phyloP scores from a whole-genome alignment of 345 rosid species.

The Brassica napus region DNA sequence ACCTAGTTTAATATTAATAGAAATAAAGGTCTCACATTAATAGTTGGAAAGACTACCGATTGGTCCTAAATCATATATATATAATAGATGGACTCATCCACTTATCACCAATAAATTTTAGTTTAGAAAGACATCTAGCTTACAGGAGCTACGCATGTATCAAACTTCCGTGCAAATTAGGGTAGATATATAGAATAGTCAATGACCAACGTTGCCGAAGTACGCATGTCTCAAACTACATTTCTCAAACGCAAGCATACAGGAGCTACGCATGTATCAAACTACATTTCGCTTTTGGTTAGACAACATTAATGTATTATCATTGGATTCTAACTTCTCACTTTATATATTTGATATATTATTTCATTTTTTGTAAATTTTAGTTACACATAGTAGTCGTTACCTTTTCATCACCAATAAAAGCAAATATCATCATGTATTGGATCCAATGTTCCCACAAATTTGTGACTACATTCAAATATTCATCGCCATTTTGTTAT shows the following conservation, averaged over 20 bases:
- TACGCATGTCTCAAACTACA: slow-evolving; percentile 11
- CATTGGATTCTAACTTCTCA: slow-evolving; percentile 25
- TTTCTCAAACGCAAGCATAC: not conserved
- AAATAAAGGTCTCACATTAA: too few relatives aligned
- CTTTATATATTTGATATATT: not conserved
- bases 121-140: too few relatives aligned
- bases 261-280: slow-evolving; percentile 8
- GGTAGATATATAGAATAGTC: not conserved
- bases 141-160: too few relatives aligned
- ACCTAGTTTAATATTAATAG: too few relatives aligned
- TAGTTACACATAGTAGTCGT: not conserved
- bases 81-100: too few relatives aligned
- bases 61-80: too few relatives aligned
- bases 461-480: slow-evolving; percentile 24
- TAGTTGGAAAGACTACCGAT: too few relatives aligned
- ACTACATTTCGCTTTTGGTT: slow-evolving; percentile 16
- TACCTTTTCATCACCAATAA: slow-evolving; percentile 18
- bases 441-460: slow-evolving; percentile 20
- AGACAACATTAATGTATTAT: slow-evolving; percentile 28
- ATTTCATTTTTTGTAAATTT: not conserved
- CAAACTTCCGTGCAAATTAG: too few relatives aligned
- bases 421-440: slow-evolving; percentile 9
- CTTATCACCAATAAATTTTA: too few relatives aligned
- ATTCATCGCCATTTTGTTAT: slow-evolving; percentile 21
- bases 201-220: not conserved